Percentiles rank a stretch among this genome's conserved stretches.
Evolutionary conservation across 2,329 filamentous ascomycete species (phyloP).

Genomic region (Trichophyton schoenleinii): DNA sequence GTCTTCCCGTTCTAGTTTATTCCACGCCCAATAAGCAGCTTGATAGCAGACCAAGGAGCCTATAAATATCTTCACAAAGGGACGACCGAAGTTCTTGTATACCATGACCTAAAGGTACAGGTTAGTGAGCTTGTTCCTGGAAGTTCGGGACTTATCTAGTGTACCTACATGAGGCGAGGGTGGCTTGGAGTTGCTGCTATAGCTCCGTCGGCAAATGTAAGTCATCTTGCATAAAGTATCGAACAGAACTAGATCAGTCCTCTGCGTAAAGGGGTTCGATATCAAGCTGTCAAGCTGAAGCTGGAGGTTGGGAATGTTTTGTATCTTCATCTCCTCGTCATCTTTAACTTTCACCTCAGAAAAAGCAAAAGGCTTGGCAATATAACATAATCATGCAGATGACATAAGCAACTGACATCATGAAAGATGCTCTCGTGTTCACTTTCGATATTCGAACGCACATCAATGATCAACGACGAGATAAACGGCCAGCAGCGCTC

Average conservation of each 20-base stretch:
- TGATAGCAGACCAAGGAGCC: constrained; percentile 1
- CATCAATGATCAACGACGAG: background rate
- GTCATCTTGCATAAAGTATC: background rate
- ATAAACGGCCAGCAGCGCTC: background rate
- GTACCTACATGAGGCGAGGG: constrained; percentile 15
- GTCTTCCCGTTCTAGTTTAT: constrained; percentile 3
- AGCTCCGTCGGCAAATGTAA: constrained; percentile 15
- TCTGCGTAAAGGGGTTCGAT: background rate
- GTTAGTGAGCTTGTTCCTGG: constrained; percentile 26
- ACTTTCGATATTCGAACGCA: background rate
- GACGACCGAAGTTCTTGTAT: constrained; percentile 6
- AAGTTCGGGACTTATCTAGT: constrained; percentile 23
- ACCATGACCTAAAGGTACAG: constrained; percentile 30
- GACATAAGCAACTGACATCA: background rate
- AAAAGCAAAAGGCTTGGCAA: background rate
- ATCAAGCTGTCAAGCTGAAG: background rate
- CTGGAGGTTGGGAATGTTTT: background rate
- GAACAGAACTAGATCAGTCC: background rate
- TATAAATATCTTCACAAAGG: constrained; percentile 5
- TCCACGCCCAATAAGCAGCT: constrained; percentile 5
- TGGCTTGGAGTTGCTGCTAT: constrained; percentile 11
- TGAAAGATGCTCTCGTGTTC: constrained; percentile 1
- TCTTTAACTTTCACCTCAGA: background rate
- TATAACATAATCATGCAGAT: background rate
- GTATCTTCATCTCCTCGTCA: background rate